These are phyloP conservation scores for Anisodus tanguticus DNA, from an alignment of 257 asterid genomes.

Conservation along the genomic window DNA sequence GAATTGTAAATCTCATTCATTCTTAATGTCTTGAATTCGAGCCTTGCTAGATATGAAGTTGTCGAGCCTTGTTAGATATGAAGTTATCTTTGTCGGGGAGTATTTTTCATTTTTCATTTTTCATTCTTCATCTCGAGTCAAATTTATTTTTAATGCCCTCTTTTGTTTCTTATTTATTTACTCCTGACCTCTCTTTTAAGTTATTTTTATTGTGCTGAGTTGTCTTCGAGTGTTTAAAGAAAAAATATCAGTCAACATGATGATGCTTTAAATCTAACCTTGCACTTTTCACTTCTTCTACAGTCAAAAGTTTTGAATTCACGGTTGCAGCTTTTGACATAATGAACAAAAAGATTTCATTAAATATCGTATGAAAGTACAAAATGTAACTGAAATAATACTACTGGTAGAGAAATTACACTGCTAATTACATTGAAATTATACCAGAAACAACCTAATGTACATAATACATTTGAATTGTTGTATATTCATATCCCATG, in stretches of 20 bases:
- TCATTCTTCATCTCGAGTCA: not conserved
- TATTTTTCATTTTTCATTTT: no score
- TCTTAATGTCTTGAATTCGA: no score
- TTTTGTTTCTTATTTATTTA: not conserved
- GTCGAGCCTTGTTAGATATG: no score
- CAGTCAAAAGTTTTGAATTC: no score
- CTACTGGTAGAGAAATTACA: not conserved
- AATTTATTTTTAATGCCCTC: no score
- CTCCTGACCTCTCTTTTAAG: not conserved
- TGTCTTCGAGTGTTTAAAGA: not conserved
- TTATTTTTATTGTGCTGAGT: not conserved
- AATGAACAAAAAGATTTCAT: not conserved
- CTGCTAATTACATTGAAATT: not conserved
- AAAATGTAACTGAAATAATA: not conserved
- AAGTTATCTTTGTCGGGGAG: no score
- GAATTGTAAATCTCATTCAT: no score
- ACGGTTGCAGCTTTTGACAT: not conserved
- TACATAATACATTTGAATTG: constrained; percentile 21
- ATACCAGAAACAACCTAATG: constrained; percentile 11
- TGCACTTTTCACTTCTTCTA: not conserved
- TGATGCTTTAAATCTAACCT: not conserved
- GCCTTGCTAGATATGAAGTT: no score
- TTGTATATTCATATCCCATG: not conserved
- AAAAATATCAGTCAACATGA: not conserved
- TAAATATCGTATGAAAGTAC: not conserved